A percentile compares a stretch with the other conserved stretches of the same genome.
phyloP scores from a whole-genome alignment of 805 yeast genomes.

The Myxozyma neglecta region DNA sequence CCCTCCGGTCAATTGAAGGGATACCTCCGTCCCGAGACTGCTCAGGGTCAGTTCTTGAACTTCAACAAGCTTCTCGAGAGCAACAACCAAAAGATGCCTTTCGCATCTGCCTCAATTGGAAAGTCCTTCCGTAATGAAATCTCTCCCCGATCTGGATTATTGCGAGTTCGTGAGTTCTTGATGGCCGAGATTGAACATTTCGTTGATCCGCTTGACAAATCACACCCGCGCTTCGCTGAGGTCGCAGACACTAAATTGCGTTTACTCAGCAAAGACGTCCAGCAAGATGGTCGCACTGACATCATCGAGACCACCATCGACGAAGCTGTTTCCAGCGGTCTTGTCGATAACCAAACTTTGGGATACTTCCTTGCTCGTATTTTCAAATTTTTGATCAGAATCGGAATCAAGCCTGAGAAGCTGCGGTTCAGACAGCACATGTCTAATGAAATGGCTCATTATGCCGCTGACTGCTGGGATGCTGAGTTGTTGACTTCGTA shows the following conservation, averaged over 20 bases:
- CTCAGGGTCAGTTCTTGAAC: slow-evolving; percentile 98
- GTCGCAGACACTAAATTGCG: slow-evolving; percentile 70
- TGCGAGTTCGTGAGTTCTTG: slow-evolving; percentile 96
- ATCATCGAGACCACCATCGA: slow-evolving; percentile 69
- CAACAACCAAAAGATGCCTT: slow-evolving; percentile 96
- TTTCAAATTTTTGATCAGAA: slow-evolving; percentile 74
- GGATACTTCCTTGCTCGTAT: slow-evolving; percentile 97
- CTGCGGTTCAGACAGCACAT: slow-evolving; percentile 98
- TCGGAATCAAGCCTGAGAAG: slow-evolving; percentile 83
- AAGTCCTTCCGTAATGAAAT: slow-evolving; percentile 98
- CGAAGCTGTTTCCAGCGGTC: slow-evolving; percentile 81
- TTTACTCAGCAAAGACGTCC: slow-evolving; percentile 84
- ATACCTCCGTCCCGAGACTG: slow-evolving; percentile 96
- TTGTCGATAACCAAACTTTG: slow-evolving; percentile 94
- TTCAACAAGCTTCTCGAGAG: slow-evolving; percentile 89
- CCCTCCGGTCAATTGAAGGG: slow-evolving; percentile 97
- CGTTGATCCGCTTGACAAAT: slow-evolving; percentile 89
- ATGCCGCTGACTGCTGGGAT: slow-evolving; percentile 99
- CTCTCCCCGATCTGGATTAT: slow-evolving; percentile 95
- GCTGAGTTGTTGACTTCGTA: slow-evolving; percentile 93
- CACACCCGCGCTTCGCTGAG: slow-evolving; percentile 75
- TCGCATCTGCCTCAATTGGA: slow-evolving; percentile 99
- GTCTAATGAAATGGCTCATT: slow-evolving; percentile 99
- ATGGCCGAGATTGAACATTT: slow-evolving; percentile 99
- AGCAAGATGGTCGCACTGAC: slow-evolving; percentile 78